Conservation (phyloP, 176 grass and related monocot genomes). For the Phragmites australis region DNA sequence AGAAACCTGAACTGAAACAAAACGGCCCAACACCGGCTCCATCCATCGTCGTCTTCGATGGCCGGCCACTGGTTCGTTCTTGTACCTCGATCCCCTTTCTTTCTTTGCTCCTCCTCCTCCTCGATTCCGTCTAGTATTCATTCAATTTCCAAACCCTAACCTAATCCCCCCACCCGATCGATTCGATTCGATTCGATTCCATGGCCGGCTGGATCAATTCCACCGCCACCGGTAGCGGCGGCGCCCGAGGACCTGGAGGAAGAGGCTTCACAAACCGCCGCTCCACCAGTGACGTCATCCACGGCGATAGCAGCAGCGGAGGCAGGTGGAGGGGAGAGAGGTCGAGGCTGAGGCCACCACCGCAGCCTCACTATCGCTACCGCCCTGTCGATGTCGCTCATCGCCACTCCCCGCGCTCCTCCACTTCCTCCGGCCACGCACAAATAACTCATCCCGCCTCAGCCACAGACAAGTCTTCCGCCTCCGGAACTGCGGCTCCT, state of each 20-base stretch:
- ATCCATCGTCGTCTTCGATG: background rate
- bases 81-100: background rate
- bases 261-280: slow-evolving; percentile 21
- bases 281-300: background rate
- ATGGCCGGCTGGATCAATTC: slow-evolving; percentile 46
- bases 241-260: slow-evolving; percentile 17
- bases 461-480: slow-evolving; percentile 22
- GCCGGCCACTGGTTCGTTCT: background rate
- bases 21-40: background rate
- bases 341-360: background rate
- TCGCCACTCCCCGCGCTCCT: background rate
- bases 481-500: background rate
- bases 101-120: background rate
- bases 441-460: background rate
- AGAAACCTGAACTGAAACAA: background rate
- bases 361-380: background rate
- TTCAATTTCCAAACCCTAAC: background rate
- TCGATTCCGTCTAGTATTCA: background rate
- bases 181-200: slow-evolving; percentile 14
- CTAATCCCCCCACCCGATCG: background rate
- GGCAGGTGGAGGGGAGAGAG: slow-evolving; percentile 7
- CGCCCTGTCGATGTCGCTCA: slow-evolving; percentile 26
- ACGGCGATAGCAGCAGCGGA: background rate
- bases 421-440: slow-evolving; percentile 9
- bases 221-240: background rate